Percentiles rank a stretch among this genome's conserved stretches.
phyloP scores from a whole-genome alignment of 2,329 filamentous ascomycete genomes.

The Hawksworthiomyces lignivorus region DNA sequence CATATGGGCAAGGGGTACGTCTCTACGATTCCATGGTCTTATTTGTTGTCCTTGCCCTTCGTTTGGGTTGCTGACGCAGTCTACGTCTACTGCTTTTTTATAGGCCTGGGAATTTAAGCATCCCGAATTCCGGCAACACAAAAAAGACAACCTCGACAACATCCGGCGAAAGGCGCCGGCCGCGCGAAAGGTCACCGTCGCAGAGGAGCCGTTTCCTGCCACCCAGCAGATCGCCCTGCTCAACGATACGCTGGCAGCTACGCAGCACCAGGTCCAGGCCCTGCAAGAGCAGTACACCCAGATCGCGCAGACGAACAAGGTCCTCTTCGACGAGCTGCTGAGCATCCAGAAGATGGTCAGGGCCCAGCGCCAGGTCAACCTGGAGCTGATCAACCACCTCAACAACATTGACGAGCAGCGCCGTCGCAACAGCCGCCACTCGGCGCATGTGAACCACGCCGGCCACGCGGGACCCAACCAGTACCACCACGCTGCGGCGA shows the following conservation, averaged over 20 bases:
- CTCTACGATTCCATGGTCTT: conserved; percentile 12
- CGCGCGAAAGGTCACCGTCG: conserved; percentile 59
- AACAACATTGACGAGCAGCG: conserved; percentile 38
- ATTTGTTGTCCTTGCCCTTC: conserved; percentile 15
- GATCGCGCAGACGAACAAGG: conserved; percentile 55
- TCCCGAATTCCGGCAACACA: conserved; percentile 89
- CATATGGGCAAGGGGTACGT: conserved; percentile 68
- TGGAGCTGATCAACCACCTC: conserved; percentile 50
- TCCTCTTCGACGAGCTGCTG: conserved; percentile 55
- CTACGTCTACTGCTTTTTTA: conserved; percentile 11
- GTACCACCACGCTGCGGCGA: conserved; percentile 25
- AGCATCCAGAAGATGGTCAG: conserved; percentile 54
- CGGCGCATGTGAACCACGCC: conserved; percentile 27
- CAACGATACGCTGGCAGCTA: conserved; percentile 80
- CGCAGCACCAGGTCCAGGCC: conserved; percentile 84
- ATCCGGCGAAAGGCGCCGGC: conserved; percentile 93
- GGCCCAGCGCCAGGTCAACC: conserved; percentile 48
- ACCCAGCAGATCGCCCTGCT: conserved; percentile 84
- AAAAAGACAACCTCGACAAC: conserved; percentile 93
- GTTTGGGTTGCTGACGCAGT: not conserved
- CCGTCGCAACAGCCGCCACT: conserved; percentile 33
- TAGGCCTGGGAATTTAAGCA: conserved; percentile 96
- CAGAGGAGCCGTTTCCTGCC: conserved; percentile 67
- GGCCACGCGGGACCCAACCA: conserved; percentile 30
- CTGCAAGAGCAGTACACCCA: conserved; percentile 80